These are phyloP conservation scores for Termitomyces sp. DNA, from an alignment of 768 basidiomycete genomes.

Conservation along the genomic window DNA sequence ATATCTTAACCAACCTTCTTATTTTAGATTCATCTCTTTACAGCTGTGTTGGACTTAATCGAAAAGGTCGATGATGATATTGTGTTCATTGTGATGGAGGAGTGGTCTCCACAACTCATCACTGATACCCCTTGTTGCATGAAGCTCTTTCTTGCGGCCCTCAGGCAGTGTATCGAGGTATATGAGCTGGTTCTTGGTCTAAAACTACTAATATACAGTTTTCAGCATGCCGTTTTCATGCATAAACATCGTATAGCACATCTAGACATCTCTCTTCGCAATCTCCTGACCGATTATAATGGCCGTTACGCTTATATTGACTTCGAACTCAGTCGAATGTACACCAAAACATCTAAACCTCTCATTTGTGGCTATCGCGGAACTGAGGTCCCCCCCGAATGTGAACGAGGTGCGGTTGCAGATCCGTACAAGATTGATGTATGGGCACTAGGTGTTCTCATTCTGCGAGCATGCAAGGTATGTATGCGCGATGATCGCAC, in stretches of 20 bases:
- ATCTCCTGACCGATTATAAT: constrained; percentile 64
- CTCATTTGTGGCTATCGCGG: constrained; percentile 45
- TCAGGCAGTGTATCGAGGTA: constrained; percentile 74
- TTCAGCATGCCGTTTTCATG: constrained; percentile 69
- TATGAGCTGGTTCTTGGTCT: not conserved
- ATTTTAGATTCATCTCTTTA: not conserved
- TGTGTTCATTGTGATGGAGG: constrained; percentile 76
- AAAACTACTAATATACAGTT: not conserved
- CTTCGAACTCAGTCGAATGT: constrained; percentile 63
- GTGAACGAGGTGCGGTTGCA: constrained; percentile 44
- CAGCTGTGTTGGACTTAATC: constrained; percentile 68
- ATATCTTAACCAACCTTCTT: constrained; percentile 9
- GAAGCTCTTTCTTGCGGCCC: constrained; percentile 49
- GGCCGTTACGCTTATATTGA: constrained; percentile 74
- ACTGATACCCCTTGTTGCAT: constrained; percentile 50
- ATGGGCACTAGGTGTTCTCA: constrained; percentile 67
- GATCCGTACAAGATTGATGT: constrained; percentile 75
- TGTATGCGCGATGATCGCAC: constrained; percentile 12
- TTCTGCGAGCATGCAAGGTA: constrained; percentile 67
- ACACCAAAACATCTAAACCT: constrained; percentile 37
- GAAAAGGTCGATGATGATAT: constrained; percentile 49
- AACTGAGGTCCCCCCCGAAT: constrained; percentile 73
- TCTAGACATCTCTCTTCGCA: constrained; percentile 69
- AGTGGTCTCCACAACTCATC: constrained; percentile 70
- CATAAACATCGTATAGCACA: constrained; percentile 65